Base-by-base conservation (phyloP, 768 basidiomycete genomes). In the Trametes maxima region DNA sequence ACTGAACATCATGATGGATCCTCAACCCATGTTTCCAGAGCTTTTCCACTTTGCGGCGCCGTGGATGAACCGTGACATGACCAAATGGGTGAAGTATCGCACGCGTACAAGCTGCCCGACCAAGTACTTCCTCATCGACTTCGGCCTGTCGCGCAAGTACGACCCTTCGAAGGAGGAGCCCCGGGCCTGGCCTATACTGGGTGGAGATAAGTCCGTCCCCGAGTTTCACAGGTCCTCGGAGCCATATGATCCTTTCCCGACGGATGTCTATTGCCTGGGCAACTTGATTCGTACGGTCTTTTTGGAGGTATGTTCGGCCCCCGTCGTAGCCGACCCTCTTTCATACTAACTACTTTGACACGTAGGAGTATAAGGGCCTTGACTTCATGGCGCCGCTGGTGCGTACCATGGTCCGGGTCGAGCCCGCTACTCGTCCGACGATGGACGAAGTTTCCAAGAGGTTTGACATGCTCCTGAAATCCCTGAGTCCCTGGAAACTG, bases 41-140 rank as follows among this genome's bases (percentile, higher is more conserved):
- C 28, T 46, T 11, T 67, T 37, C 22, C 71, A 72, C 46, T 42
- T 67, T 65, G 8, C 33, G 17, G 3, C 8, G 13, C 2, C 40
- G 3, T 5, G 33, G 7, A n/a, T 16, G 8, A 59, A 19, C 13
- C 40, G 35, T 14, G 63, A 67, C 43, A 22, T 52, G 11, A 57
- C n/a, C 5, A 43, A 64, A 6, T 5, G 13, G 0, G 65, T 64
- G 0, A 53, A 55, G 36, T 54, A 58, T 33, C 54, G 44, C 21
- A 64, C 59, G 3, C 62, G 72, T 0, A 75, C 72, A 0, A 47
- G 60, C 19, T 60, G 65, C 1, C 73, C 74, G 1, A 37, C 66
- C 3, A 63, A 59, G 45, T 75, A 75, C 55, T 69, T 67, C 40
- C 56, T 67, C 44, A 68, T 68, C 39, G 74, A 74, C 63, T 68